phyloP scores from a whole-genome alignment of 495 filamentous ascomycete species.

The Xylaria intraflava region DNA sequence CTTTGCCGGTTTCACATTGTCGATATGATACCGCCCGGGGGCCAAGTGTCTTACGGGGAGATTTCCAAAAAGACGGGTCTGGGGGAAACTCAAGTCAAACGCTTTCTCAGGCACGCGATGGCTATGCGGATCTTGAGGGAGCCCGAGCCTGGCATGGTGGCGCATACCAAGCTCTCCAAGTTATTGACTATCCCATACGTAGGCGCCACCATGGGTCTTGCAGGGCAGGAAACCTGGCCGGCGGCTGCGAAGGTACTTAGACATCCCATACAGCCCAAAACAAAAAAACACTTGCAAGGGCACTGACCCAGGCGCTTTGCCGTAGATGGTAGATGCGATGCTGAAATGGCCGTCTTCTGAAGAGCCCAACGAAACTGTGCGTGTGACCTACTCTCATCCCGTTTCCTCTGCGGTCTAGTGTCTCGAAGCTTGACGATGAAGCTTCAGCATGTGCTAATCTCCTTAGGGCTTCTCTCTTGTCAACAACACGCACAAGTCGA shows the following conservation, averaged over 20 bases:
- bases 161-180: constrained; percentile 23
- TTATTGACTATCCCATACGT: constrained; percentile 8
- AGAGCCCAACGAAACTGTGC: constrained; percentile 26
- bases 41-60: constrained; percentile 21
- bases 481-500: constrained; percentile 23
- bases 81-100: constrained; percentile 19
- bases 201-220: constrained; percentile 1
- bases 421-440: too few species aligned
- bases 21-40: constrained; percentile 17
- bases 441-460: constrained; percentile 2
- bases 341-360: constrained; percentile 16
- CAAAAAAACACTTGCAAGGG: neutral
- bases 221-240: constrained; percentile 7
- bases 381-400: constrained; percentile 2
- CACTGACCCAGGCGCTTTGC: constrained; percentile 3
- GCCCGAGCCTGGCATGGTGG: constrained; percentile 25
- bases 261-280: constrained; percentile 2
- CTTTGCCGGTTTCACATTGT: constrained; percentile 13
- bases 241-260: constrained; percentile 11
- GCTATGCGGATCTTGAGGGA: constrained; percentile 42
- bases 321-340: constrained; percentile 18
- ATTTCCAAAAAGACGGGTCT: constrained; percentile 18
- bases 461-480: constrained; percentile 26
- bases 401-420: too few species aligned
- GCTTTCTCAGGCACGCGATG: constrained; percentile 44